Percentiles rank a stretch among this genome's conserved stretches.
These are phyloP conservation scores for Alternaria atra DNA, from an alignment of 2,329 filamentous ascomycete genomes.

Conservation along the genomic window DNA sequence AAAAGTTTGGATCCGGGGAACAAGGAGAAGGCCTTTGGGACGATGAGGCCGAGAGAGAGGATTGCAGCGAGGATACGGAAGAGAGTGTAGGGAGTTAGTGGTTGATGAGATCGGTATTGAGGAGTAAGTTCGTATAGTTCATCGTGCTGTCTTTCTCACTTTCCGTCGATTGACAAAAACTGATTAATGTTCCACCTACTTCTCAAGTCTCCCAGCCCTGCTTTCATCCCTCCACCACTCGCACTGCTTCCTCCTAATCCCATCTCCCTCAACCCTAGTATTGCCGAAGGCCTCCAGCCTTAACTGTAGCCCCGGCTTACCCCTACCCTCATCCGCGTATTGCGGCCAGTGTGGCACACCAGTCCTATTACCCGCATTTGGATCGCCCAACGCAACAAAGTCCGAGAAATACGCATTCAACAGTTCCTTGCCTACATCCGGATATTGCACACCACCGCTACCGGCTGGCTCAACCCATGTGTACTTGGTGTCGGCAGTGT, in stretches of 20 bases:
- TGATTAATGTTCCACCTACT: conserved; percentile 15
- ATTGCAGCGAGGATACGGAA: conserved; percentile 14
- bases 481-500: conserved; percentile 52
- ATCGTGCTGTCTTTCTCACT: neutral
- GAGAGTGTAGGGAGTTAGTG: neutral
- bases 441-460: conserved; percentile 49
- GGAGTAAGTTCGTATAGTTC: neutral
- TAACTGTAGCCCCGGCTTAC: conserved; percentile 28
- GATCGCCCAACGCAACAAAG: conserved; percentile 54
- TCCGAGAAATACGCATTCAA: conserved; percentile 53
- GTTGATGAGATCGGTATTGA: neutral
- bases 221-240: conserved; percentile 41
- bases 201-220: conserved; percentile 33
- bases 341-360: conserved; percentile 51
- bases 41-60: conserved; percentile 9
- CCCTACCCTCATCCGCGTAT: conserved; percentile 39
- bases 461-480: conserved; percentile 61
- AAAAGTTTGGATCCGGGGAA: neutral
- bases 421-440: conserved; percentile 46
- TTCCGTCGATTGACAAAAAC: neutral
- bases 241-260: conserved; percentile 32
- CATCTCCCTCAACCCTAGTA: conserved; percentile 38
- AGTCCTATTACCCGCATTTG: conserved; percentile 41
- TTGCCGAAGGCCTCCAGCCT: conserved; percentile 37
- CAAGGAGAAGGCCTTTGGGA: conserved; percentile 13